A percentile compares a stretch with the other conserved stretches of the same genome.
Conservation (phyloP, 2,329 filamentous ascomycete species). For the Scedosporium apiospermum region DNA sequence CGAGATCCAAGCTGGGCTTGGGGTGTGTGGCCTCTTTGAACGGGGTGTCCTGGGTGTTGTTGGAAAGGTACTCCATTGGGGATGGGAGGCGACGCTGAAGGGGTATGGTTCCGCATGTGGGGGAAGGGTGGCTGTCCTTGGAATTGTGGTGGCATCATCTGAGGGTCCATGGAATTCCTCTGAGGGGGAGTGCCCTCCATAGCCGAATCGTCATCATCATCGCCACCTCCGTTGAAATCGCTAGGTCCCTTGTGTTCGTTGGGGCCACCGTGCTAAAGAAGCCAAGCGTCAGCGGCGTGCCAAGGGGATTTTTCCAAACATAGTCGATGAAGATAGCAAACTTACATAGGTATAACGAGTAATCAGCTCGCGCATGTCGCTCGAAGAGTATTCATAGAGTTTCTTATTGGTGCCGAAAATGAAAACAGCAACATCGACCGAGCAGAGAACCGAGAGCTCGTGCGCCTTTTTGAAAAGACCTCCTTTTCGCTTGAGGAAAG, state of each 20-base stretch:
- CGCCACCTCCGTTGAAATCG: slow-evolving; percentile 84
- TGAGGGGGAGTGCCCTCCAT: slow-evolving; percentile 60
- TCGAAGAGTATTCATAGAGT: slow-evolving; percentile 93
- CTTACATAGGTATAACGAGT: slow-evolving; percentile 83
- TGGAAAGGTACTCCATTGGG: slow-evolving; percentile 64
- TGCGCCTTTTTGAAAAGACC: slow-evolving; percentile 99
- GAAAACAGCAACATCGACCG: slow-evolving; percentile 95
- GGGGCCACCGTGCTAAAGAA: slow-evolving; percentile 68
- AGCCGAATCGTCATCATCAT: slow-evolving; percentile 57
- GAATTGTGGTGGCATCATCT: slow-evolving; percentile 61
- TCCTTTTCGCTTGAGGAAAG: slow-evolving; percentile 96
- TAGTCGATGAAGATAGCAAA: slow-evolving; percentile 15
- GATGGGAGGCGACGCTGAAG: slow-evolving; percentile 83
- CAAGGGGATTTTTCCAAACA: slow-evolving; percentile 4
- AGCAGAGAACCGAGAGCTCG: slow-evolving; percentile 94
- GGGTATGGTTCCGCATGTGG: slow-evolving; percentile 72
- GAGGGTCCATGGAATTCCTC: slow-evolving; percentile 47
- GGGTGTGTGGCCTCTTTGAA: slow-evolving; percentile 66
- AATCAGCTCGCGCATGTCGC: slow-evolving; percentile 86
- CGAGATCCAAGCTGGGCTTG: slow-evolving; percentile 64
- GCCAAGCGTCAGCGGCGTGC: slow-evolving; percentile 1
- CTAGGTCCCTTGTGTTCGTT: slow-evolving; percentile 94
- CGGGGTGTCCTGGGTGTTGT: slow-evolving; percentile 19
- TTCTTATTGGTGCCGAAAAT: slow-evolving; percentile 99
- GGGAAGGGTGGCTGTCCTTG: slow-evolving; percentile 64